Evolutionary conservation across 495 filamentous ascomycete species (phyloP), one percentile per base, ranked within the genome.

Genomic region (Letharia columbiana): DNA sequence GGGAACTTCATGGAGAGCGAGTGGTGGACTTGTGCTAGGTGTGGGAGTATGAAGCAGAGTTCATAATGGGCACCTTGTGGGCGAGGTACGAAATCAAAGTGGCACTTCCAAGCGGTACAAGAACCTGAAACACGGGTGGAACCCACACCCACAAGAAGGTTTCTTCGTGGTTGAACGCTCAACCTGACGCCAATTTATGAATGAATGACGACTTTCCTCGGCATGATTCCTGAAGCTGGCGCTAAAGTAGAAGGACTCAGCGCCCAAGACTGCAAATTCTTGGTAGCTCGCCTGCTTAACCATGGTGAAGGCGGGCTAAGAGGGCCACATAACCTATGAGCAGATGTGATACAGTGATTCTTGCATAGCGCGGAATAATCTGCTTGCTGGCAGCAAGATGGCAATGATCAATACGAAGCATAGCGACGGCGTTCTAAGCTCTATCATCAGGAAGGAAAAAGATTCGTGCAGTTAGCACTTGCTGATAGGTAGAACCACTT

Each of bases 21-120:
- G 66, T 92, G 88, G 89, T 91, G 87, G 89, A 89, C 87, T n/a
- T 91, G 89, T 66, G 83, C 84, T 4, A 71, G 73, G 15, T 92
- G 89, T 71, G 87, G 88, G 18, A 79, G 72, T 28, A 83, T 92
- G 82, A 91, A 91, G 77, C 73, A 77, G 49, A 80, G 73, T 33
- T 87, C 84, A 12, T 86, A 69, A 75, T 33, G 13, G 45, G 23
- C 17, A n/a, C 18, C 1, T 28, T 44, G 35, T 42, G 10, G 33
- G 23, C 35, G 40, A 42, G 12, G 31, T 15, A n/a, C 35, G 17
- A 20, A 20, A 6, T 0, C 5, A 23, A 15, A 41, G 2, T 40
- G 31, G 40, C 35, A 60, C 10, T 37, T 6, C 35, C 6, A 39
- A 33, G 31, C 33, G 20, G 17, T 4, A 12, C 35, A 41, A 39